Conservation (phyloP, 1,284 basidiomycete genomes). For the Violaceomyces palustris region DNA sequence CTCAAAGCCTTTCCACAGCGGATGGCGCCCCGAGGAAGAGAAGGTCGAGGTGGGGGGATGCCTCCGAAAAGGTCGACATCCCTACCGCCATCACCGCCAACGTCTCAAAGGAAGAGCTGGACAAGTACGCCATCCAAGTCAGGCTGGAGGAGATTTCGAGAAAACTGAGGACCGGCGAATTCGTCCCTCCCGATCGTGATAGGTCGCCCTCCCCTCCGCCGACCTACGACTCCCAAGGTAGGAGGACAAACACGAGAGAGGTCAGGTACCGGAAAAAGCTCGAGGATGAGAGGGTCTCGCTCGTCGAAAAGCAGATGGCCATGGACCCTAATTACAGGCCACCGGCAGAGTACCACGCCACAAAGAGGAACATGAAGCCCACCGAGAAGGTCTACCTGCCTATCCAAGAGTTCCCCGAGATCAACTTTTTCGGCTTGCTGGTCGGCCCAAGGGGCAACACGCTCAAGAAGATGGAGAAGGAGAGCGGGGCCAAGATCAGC, state of each 20-base stretch:
- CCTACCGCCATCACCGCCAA: constrained; percentile 45
- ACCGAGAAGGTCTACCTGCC: constrained; percentile 96
- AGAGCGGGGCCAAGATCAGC: constrained; percentile 95
- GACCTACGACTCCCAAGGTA: constrained; percentile 92
- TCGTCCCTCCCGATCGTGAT: constrained; percentile 90
- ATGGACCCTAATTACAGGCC: constrained; percentile 95
- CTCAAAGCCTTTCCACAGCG: not conserved
- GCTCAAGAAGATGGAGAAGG: constrained; percentile 98
- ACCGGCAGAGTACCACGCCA: constrained; percentile 80
- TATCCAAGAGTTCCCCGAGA: constrained; percentile 98
- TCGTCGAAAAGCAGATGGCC: constrained; percentile 93
- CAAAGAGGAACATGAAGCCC: constrained; percentile 71
- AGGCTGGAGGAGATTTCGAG: constrained; percentile 93
- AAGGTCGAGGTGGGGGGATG: constrained; percentile 50
- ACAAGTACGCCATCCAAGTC: constrained; percentile 51
- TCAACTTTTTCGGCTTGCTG: constrained; percentile 98
- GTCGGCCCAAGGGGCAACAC: constrained; percentile 98
- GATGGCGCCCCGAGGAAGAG: constrained; percentile 41
- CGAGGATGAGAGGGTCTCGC: constrained; percentile 87
- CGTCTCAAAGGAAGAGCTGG: constrained; percentile 43
- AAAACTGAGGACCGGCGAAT: constrained; percentile 87
- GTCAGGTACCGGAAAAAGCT: constrained; percentile 95
- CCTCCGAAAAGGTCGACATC: constrained; percentile 31
- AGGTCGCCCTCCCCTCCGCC: constrained; percentile 92
- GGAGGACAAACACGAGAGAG: constrained; percentile 95